Conservation (phyloP, 2,329 filamentous ascomycete species). For the Talaromyces sp. region DNA sequence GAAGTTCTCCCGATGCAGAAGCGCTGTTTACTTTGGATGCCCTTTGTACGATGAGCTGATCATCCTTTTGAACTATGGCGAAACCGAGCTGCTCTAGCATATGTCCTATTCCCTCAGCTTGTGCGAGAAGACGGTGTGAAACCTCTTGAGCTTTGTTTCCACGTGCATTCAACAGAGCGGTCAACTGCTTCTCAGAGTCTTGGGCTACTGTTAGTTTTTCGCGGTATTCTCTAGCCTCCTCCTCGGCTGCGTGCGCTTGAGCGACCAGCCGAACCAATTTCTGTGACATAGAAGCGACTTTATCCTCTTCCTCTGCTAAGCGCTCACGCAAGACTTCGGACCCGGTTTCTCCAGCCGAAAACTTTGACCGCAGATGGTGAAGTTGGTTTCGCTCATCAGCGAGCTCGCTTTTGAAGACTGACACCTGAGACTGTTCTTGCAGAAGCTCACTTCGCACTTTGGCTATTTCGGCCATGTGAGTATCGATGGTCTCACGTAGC, state of each 20-base stretch:
- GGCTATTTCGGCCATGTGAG: conserved; percentile 49
- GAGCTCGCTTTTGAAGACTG: conserved; percentile 48
- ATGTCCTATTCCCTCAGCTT: conserved; percentile 76
- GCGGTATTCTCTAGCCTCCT: conserved; percentile 65
- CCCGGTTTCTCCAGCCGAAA: conserved; percentile 77
- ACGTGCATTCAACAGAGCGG: conserved; percentile 61
- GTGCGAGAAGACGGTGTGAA: conserved; percentile 73
- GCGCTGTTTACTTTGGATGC: conserved; percentile 50
- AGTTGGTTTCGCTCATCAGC: conserved; percentile 66
- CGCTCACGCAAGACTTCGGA: conserved; percentile 71
- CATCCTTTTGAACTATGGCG: conserved; percentile 67
- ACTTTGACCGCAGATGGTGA: conserved; percentile 61
- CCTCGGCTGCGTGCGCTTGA: conserved; percentile 69
- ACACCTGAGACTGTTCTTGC: conserved; percentile 44
- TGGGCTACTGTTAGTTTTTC: conserved; percentile 48
- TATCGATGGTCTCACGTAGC: conserved; percentile 49
- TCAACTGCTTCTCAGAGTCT: conserved; percentile 30
- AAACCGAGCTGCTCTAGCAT: conserved; percentile 86
- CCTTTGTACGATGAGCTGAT: conserved; percentile 69
- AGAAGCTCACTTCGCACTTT: conserved; percentile 53
- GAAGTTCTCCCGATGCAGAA: conserved; percentile 31
- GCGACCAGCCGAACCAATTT: conserved; percentile 70
- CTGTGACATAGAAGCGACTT: conserved; percentile 61
- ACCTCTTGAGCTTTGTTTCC: conserved; percentile 73
- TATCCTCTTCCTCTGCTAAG: conserved; percentile 69